Percentiles rank a stretch among this genome's conserved stretches.
Evolutionary conservation across 768 basidiomycete genomes (phyloP).

Genomic region (Boletus pseudo-olivaceus): DNA sequence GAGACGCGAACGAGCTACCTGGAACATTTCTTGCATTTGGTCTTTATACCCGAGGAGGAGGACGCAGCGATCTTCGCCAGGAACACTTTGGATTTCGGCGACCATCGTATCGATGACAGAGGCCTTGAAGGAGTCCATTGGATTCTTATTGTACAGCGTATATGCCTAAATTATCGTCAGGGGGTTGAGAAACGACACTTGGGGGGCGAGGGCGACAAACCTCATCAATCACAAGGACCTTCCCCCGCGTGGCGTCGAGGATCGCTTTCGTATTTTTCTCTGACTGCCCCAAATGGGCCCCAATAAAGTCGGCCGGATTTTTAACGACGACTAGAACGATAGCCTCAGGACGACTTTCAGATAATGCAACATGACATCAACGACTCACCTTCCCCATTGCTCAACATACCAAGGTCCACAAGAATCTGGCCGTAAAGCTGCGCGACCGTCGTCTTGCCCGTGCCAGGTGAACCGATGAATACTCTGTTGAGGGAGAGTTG

Average conservation of each 20-base stretch:
- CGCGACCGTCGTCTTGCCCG: neutral
- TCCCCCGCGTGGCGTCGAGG: neutral
- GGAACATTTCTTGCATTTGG: neutral
- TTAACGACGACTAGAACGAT: neutral
- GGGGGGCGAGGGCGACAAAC: neutral
- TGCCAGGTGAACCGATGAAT: neutral
- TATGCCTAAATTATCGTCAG: neutral
- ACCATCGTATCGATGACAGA: neutral
- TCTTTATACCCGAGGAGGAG: neutral
- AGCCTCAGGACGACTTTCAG: neutral
- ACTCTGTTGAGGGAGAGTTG: neutral
- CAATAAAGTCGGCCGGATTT: neutral
- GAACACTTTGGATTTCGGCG: neutral
- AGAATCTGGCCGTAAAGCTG: neutral
- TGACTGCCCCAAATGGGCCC: neutral
- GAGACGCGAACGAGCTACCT: neutral
- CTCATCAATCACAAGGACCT: neutral
- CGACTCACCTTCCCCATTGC: neutral
- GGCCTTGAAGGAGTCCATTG: neutral
- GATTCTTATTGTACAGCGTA: neutral
- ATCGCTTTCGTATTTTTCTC: neutral
- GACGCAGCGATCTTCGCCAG: neutral
- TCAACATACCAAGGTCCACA: neutral
- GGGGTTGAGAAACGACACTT: neutral
- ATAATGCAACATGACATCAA: neutral